Percentiles rank a stretch among this genome's conserved stretches.
Evolutionary conservation across 2,329 filamentous ascomycete species (phyloP).

Genomic region (Microdochium trichocladiopsis): DNA sequence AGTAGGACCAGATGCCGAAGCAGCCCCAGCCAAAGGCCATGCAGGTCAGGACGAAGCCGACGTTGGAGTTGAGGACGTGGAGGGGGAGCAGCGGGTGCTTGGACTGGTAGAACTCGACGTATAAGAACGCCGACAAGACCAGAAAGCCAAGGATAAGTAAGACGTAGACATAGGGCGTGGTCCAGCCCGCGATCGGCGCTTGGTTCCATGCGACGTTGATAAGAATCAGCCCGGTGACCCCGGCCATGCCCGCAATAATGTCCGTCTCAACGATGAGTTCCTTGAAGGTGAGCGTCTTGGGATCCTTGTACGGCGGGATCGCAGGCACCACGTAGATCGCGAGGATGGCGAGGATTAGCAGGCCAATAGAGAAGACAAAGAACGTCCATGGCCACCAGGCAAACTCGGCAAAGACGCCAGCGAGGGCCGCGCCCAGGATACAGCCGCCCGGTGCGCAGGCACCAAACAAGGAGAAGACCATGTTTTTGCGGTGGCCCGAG

Average conservation of each 20-base stretch:
- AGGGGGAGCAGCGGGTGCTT: slow-evolving; percentile 51
- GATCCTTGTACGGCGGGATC: slow-evolving; percentile 1
- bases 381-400: slow-evolving; percentile 23
- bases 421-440: slow-evolving; percentile 18
- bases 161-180: slow-evolving; percentile 38
- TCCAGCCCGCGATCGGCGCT: slow-evolving; percentile 45
- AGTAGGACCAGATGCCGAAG: slow-evolving; percentile 48
- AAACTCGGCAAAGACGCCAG: slow-evolving; percentile 14
- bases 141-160: slow-evolving; percentile 44
- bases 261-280: slow-evolving; percentile 14
- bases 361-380: slow-evolving; percentile 17
- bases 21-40: slow-evolving; percentile 46
- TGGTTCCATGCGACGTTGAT: slow-evolving; percentile 57
- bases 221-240: slow-evolving; percentile 42
- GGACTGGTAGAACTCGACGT: slow-evolving; percentile 37
- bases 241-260: slow-evolving; percentile 18
- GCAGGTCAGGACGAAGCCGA: slow-evolving; percentile 47
- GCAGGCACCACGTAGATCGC: slow-evolving; percentile 10
- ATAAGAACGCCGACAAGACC: slow-evolving; percentile 40
- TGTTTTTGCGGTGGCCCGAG: slow-evolving; percentile 22
- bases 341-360: slow-evolving; percentile 14
- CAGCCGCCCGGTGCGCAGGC: slow-evolving; percentile 23
- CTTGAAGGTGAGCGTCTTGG: slow-evolving; percentile 1
- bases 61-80: slow-evolving; percentile 36
- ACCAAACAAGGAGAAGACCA: slow-evolving; percentile 26